Evolutionary conservation across 1,139 yeast species (phyloP).

Genomic region (Suhomyces maxii): DNA sequence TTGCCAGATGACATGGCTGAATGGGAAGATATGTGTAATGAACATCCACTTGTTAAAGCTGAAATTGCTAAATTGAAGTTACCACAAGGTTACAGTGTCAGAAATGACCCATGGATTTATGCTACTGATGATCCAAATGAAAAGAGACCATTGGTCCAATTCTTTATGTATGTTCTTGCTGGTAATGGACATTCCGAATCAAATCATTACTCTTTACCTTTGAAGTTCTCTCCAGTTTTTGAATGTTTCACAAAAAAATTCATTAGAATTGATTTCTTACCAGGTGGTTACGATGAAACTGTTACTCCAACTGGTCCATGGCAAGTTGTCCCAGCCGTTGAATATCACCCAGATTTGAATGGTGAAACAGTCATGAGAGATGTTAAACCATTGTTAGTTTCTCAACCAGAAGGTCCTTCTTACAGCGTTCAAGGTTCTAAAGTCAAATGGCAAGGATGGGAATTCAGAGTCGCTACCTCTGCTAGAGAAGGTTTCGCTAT

Average conservation of each 20-base stretch:
- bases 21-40: constrained; percentile 51
- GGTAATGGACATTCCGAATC: constrained; percentile 72
- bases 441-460: constrained; percentile 89
- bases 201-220: constrained; percentile 81
- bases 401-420: constrained; percentile 87
- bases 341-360: constrained; percentile 73
- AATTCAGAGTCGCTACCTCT: constrained; percentile 71
- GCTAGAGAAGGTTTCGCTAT: constrained; percentile 84
- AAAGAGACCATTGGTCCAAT: constrained; percentile 64
- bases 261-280: constrained; percentile 76
- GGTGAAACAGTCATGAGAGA: constrained; percentile 56
- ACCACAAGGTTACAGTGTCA: constrained; percentile 56
- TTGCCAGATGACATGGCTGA: constrained; percentile 66
- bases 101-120: constrained; percentile 86
- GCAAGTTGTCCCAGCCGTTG: constrained; percentile 62
- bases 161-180: constrained; percentile 75
- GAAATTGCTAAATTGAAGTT: constrained; percentile 65
- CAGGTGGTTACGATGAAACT: constrained; percentile 68
- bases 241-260: constrained; percentile 65
- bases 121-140: constrained; percentile 72
- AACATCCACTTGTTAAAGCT: constrained; percentile 60
- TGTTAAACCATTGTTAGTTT: constrained; percentile 71
- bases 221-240: constrained; percentile 80
- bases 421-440: constrained; percentile 63
- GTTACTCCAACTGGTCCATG: constrained; percentile 60